These are phyloP conservation scores for Melampsora larici-populina DNA, from an alignment of 1,284 basidiomycete genomes.

Conservation along the genomic window DNA sequence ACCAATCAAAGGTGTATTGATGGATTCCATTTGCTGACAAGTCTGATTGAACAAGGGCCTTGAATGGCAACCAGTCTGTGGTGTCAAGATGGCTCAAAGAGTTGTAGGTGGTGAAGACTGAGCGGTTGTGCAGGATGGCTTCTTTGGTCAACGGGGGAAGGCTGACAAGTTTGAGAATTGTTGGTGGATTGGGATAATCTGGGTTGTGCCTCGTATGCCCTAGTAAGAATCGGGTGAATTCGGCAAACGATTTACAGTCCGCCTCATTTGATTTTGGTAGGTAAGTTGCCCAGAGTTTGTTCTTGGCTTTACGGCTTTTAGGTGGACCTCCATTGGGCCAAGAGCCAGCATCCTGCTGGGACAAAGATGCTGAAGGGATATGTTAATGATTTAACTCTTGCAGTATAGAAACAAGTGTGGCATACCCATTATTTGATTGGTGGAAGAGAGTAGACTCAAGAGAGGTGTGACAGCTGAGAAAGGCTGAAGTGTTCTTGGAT, in stretches of 20 bases:
- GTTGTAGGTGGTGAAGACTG: neutral
- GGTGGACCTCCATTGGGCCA: neutral
- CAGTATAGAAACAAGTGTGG: no score
- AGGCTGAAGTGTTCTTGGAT: no score
- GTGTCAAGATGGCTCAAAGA: neutral
- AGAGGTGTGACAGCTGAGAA: no score
- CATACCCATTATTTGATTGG: no score
- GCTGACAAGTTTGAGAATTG: neutral
- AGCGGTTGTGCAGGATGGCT: neutral
- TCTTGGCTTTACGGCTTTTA: neutral
- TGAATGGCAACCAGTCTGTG: neutral
- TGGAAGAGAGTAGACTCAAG: no score
- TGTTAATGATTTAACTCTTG: no score
- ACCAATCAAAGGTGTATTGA: neutral
- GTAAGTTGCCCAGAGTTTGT: neutral
- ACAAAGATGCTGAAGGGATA: no score
- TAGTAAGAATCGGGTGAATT: neutral
- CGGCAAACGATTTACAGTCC: neutral
- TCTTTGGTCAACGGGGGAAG: neutral
- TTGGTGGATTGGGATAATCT: neutral
- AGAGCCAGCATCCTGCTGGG: no score
- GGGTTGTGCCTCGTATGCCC: neutral
- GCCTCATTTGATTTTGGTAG: neutral
- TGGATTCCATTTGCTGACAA: neutral
- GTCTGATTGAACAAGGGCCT: neutral